Conservation (phyloP, 2,329 filamentous ascomycete species). For the Coniochaeta prunicola region DNA sequence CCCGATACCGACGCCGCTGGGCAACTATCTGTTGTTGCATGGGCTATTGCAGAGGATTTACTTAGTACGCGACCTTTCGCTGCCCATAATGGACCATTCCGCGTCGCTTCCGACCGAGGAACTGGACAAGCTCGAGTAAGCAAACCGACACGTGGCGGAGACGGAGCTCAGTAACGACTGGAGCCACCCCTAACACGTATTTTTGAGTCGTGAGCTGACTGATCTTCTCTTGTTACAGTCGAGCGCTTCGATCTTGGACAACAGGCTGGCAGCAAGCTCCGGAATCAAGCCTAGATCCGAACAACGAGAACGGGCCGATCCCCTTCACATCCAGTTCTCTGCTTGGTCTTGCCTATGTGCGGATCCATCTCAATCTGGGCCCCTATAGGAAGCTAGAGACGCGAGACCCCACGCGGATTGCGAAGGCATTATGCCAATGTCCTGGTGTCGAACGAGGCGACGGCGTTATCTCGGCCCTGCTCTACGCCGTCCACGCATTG, state of each 20-base stretch:
- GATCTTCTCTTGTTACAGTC: constrained; percentile 12
- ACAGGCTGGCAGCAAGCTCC: constrained; percentile 30
- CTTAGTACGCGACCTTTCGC: constrained; percentile 27
- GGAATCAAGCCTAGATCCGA: constrained; percentile 29
- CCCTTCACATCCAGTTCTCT: constrained; percentile 38
- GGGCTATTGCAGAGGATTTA: constrained; percentile 29
- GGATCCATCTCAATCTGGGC: constrained; percentile 36
- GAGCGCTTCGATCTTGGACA: constrained; percentile 28
- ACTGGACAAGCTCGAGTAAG: constrained; percentile 27
- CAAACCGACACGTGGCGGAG: neutral
- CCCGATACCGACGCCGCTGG: constrained; percentile 27
- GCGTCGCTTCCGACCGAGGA: constrained; percentile 25
- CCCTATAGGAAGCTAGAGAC: constrained; percentile 34
- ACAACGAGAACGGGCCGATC: constrained; percentile 31
- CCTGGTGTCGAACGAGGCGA: constrained; percentile 39
- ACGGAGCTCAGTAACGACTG: neutral
- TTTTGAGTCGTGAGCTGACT: neutral
- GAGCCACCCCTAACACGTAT: neutral
- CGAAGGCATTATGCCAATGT: constrained; percentile 25
- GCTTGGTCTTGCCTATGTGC: constrained; percentile 36
- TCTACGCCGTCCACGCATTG: constrained; percentile 46
- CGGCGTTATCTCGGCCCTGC: constrained; percentile 37
- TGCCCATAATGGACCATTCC: constrained; percentile 24
- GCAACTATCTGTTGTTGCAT: constrained; percentile 29
- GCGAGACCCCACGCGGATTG: constrained; percentile 31